A percentile compares a stretch with the other conserved stretches of the same genome.
phyloP scores from a whole-genome alignment of 345 rosid genomes.

The Citrus australasica region DNA sequence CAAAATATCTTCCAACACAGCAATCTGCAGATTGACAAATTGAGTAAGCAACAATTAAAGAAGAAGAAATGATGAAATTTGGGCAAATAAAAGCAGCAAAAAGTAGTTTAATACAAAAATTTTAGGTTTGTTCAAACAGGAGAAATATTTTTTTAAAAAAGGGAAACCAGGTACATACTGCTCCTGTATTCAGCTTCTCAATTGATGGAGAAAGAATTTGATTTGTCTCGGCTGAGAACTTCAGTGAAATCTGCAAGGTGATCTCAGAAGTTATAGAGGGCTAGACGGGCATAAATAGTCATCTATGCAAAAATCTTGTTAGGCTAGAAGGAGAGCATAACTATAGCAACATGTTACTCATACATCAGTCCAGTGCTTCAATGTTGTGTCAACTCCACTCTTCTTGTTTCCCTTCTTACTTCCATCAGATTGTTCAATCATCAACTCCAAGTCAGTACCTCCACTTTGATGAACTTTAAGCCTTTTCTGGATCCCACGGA shows the following conservation, averaged over 20 bases:
- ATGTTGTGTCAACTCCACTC: slow-evolving; percentile 24
- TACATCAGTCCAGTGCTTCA: slow-evolving; percentile 63
- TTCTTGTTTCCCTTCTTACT: slow-evolving; percentile 22
- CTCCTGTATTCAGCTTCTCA: slow-evolving; percentile 44
- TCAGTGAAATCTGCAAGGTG: slow-evolving; percentile 56
- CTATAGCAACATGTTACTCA: slow-evolving; percentile 20
- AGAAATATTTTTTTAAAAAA: background rate
- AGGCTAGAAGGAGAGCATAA: slow-evolving; percentile 7
- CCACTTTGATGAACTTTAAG: slow-evolving; percentile 29
- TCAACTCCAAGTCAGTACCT: slow-evolving; percentile 21
- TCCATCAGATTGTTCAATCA: slow-evolving; percentile 31
- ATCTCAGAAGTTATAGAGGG: slow-evolving; percentile 23
- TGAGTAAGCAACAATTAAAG: slow-evolving; percentile 13
- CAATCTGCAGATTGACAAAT: slow-evolving; percentile 48
- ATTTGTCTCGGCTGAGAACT: slow-evolving; percentile 47
- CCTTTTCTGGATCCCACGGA: slow-evolving; percentile 23
- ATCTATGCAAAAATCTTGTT: background rate
- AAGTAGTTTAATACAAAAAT: background rate
- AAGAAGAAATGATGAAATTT: background rate
- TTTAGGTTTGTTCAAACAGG: background rate
- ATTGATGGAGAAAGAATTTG: slow-evolving; percentile 45
- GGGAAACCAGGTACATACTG: slow-evolving; percentile 34
- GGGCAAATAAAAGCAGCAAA: slow-evolving; percentile 5
- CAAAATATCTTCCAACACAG: slow-evolving; percentile 51
- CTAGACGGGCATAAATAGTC: background rate